phyloP scores from a whole-genome alignment of 805 yeast species.

The Yarrowia bubula region DNA sequence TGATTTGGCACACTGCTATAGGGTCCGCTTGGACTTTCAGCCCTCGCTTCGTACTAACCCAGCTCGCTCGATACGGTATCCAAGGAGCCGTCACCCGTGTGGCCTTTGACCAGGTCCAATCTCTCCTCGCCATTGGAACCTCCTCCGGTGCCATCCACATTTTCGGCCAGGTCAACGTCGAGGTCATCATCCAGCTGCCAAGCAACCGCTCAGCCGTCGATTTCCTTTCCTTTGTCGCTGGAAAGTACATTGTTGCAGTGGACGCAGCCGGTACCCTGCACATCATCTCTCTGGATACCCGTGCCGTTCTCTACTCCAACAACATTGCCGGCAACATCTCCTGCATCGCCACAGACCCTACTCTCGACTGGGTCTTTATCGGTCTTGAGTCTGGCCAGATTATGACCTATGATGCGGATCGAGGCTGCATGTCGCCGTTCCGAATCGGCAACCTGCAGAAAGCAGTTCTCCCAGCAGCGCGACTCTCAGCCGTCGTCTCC shows the following conservation, averaged over 20 bases:
- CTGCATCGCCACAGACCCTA: conserved; percentile 74
- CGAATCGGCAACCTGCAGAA: conserved; percentile 72
- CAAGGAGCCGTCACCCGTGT: conserved; percentile 62
- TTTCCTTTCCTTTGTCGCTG: conserved; percentile 66
- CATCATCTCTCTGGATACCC: conserved; percentile 67
- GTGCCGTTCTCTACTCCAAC: conserved; percentile 57
- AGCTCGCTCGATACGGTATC: conserved; percentile 52
- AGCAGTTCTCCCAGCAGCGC: conserved; percentile 54
- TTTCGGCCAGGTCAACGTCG: conserved; percentile 80
- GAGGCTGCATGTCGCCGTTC: conserved; percentile 63
- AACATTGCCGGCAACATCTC: conserved; percentile 66
- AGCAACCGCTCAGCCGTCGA: conserved; percentile 39
- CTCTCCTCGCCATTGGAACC: conserved; percentile 78
- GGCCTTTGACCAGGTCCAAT: conserved; percentile 86
- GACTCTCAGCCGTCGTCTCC: conserved; percentile 61
- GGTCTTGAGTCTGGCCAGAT: conserved; percentile 78
- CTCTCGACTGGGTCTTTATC: conserved; percentile 79
- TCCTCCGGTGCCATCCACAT: conserved; percentile 67
- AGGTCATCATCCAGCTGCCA: conserved; percentile 58
- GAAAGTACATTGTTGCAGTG: conserved; percentile 74
- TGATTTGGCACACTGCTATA: too few species aligned
- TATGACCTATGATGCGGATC: conserved; percentile 75
- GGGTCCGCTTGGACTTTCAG: not conserved
- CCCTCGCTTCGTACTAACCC: conserved; percentile 5
- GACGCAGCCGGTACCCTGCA: conserved; percentile 60